phyloP scores from a whole-genome alignment of 2,329 filamentous ascomycete species.

The Eurotiales sp. region DNA sequence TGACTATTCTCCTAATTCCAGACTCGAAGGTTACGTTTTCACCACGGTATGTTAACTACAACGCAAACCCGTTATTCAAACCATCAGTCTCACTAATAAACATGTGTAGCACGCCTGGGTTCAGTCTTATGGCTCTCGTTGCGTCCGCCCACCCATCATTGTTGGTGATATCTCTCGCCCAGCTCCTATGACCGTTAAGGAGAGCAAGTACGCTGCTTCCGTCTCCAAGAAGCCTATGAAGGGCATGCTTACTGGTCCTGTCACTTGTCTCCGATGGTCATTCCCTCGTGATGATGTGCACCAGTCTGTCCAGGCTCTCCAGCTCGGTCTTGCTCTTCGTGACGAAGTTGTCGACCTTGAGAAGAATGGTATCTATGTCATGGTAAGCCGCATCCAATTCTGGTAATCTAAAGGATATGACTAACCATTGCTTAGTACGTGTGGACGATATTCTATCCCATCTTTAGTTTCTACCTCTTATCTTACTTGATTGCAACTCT shows the following conservation, averaged over 20 bases:
- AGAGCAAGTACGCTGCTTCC: conserved; percentile 96
- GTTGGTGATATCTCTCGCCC: conserved; percentile 98
- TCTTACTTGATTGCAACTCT: too few species aligned
- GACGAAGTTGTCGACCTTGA: conserved; percentile 98
- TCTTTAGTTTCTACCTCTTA: too few species aligned
- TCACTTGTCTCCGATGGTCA: conserved; percentile 98
- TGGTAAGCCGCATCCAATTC: too few species aligned
- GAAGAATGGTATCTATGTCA: conserved; percentile 92
- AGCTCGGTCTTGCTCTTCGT: conserved; percentile 95
- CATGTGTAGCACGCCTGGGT: conserved; percentile 99
- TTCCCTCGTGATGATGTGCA: conserved; percentile 99
- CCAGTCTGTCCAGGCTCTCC: conserved; percentile 97
- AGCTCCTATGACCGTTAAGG: conserved; percentile 98
- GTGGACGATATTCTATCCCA: too few species aligned
- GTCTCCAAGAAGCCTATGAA: conserved; percentile 99
- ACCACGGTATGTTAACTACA: too few species aligned
- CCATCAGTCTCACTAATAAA: too few species aligned
- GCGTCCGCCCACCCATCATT: conserved; percentile 96
- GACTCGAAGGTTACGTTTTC: conserved; percentile 95
- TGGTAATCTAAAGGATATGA: too few species aligned
- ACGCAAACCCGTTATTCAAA: too few species aligned
- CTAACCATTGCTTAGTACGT: too few species aligned
- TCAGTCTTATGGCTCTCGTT: conserved; percentile 96
- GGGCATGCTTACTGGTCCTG: conserved; percentile 99
- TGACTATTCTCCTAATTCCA: too few species aligned